Base-by-base conservation (phyloP, 2,329 filamentous ascomycete species). In the Tolypocladium cylindrosporum region DNA sequence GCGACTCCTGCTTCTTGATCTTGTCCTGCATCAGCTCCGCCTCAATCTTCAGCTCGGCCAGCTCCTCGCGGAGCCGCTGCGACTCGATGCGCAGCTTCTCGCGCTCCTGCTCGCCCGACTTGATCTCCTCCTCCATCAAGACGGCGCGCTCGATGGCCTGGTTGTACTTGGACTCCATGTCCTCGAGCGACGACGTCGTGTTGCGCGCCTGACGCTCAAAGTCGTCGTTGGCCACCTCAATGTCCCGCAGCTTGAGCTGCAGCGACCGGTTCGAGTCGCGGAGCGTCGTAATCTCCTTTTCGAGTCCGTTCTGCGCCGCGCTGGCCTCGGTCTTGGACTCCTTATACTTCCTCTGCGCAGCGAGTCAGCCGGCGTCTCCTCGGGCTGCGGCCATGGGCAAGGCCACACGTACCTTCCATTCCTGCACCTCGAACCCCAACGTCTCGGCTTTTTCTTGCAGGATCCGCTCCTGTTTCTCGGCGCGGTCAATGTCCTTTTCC, bases 151-250 rank as follows among this genome's bases (percentile, higher is more conserved):
- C 94, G 65, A 99, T 95, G 5, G 92, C 85, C 58, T 95, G 84
- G 71, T 97, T 97, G 74, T 94, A 97, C 74, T 97, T 99, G 61
- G 89, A 93, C 75, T 99, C 94, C 72, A 99, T 80, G 69, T 99
- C 94, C 75, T 99, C 94, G 61, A 97, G 83, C 55, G 93, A 97
- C 51, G 92, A 97, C 41, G 91, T 92, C 36, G 93, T 97, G 73
- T 97, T 94, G 66, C 94, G 87, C 64, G 94, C 93, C 76, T 97
- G 93, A 64, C 91, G 87, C 77, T 99, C 94, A 70, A 93, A 97
- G 73, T 99, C 94, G 78, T 99, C 94, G 75, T 97, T 99, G 71
- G 90, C 91, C 57, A 99, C 94, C 74, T 99, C 94, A 66, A 93
- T 96, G 72, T 99, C 94, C 64, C 94, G 87, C 59, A 99, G 78